Conservation (phyloP, 352 stramenopile genomes). For the Pythium biforme region DNA sequence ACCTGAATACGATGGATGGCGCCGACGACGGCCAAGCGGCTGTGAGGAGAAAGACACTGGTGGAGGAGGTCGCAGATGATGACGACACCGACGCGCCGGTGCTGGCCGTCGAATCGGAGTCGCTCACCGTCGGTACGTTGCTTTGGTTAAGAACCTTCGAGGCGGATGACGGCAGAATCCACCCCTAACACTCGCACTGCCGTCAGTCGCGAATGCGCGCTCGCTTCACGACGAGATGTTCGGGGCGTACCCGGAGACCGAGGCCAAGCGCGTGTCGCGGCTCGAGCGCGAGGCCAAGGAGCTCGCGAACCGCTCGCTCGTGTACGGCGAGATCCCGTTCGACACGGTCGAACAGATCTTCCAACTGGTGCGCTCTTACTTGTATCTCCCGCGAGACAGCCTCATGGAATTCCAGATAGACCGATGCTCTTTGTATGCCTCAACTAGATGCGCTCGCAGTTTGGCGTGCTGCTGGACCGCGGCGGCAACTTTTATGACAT, state of each 20-base stretch:
- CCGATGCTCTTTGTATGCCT: neutral
- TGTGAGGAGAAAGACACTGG: neutral
- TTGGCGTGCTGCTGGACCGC: slow-evolving; percentile 56
- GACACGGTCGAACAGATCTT: slow-evolving; percentile 56
- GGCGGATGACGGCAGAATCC: neutral
- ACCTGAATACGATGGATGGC: neutral
- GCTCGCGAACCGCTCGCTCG: slow-evolving; percentile 57
- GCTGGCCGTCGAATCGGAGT: slow-evolving; percentile 27
- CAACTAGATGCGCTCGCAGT: slow-evolving; percentile 53
- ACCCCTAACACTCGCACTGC: neutral
- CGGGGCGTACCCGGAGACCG: slow-evolving; percentile 38
- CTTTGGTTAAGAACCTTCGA: neutral
- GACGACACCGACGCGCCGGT: slow-evolving; percentile 17
- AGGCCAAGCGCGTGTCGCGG: slow-evolving; percentile 56
- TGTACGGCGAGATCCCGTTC: slow-evolving; percentile 68
- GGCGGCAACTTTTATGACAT: slow-evolving; percentile 72
- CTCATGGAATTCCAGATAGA: neutral
- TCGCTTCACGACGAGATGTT: slow-evolving; percentile 54
- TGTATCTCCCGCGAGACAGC: too few species aligned
- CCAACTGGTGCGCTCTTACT: slow-evolving; percentile 45
- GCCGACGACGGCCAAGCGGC: neutral
- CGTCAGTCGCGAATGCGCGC: slow-evolving; percentile 39
- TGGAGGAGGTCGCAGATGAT: neutral
- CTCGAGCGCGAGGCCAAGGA: slow-evolving; percentile 68
- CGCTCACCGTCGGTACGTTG: slow-evolving; percentile 28